Conservation (phyloP, 2,329 filamentous ascomycete genomes). For the Penicillium sclerotiorum region DNA sequence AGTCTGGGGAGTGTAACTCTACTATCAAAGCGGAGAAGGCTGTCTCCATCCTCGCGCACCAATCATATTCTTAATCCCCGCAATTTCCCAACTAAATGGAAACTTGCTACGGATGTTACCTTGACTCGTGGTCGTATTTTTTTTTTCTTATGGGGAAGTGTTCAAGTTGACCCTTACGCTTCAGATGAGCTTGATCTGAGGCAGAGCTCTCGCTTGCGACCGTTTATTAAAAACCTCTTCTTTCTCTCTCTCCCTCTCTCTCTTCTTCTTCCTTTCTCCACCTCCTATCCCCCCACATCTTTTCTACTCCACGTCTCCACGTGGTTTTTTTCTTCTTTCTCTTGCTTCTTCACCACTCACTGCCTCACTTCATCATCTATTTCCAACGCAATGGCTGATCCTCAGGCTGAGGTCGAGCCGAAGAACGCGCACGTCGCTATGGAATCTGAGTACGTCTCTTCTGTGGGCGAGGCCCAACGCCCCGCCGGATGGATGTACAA, state of each 20-base stretch:
- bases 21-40: constrained; percentile 20
- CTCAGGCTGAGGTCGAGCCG: neutral
- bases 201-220: neutral
- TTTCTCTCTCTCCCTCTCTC: neutral
- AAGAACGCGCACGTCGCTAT: constrained; percentile 13
- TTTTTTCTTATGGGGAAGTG: neutral
- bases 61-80: constrained; percentile 3
- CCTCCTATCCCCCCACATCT: neutral
- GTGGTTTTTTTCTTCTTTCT: neutral
- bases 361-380: too few relatives aligned
- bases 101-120: constrained; percentile 15
- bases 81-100: neutral
- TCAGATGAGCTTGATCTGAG: neutral
- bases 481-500: constrained; percentile 58
- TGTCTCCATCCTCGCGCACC: neutral
- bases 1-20: constrained; percentile 21
- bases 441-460: constrained; percentile 2
- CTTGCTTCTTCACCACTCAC: neutral
- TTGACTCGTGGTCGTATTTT: constrained; percentile 24
- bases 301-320: neutral
- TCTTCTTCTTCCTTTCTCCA: neutral
- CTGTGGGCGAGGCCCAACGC: constrained; percentile 2
- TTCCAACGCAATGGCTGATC: constrained; percentile 14
- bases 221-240: neutral
- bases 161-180: neutral